Conservation (phyloP, 2,329 filamentous ascomycete genomes). For the Phyllosticta citrichinensis region DNA sequence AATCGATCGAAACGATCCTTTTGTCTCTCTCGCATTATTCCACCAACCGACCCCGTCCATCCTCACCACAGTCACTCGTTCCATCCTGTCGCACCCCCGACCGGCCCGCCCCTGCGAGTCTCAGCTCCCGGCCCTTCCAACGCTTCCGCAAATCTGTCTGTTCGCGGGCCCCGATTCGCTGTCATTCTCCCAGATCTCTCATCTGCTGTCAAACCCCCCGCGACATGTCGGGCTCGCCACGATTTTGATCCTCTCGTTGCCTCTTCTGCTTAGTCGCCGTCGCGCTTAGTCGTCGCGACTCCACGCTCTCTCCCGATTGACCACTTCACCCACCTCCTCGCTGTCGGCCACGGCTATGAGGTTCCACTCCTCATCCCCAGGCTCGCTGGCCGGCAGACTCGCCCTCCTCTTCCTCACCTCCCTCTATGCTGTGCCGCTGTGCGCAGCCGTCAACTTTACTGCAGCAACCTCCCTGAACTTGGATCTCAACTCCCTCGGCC, state of each 20-base stretch:
- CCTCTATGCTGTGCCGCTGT: slow-evolving; percentile 15
- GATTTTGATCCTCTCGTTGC: slow-evolving; percentile 11
- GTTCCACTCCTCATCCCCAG: slow-evolving; percentile 27
- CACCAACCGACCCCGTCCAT: neutral
- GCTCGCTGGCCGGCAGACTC: slow-evolving; percentile 27
- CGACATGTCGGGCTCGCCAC: slow-evolving; percentile 10
- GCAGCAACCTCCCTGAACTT: slow-evolving; percentile 60
- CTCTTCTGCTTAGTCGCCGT: slow-evolving; percentile 1
- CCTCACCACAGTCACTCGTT: slow-evolving; percentile 28
- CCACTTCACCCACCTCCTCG: slow-evolving; percentile 1
- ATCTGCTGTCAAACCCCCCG: neutral
- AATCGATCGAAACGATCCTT: slow-evolving; percentile 11
- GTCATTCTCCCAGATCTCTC: slow-evolving; percentile 6
- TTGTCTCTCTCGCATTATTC: slow-evolving; percentile 11
- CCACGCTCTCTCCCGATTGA: slow-evolving; percentile 11
- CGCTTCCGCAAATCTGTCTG: slow-evolving; percentile 12
- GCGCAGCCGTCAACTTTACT: slow-evolving; percentile 42
- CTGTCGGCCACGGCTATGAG: slow-evolving; percentile 24
- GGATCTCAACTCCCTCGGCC: slow-evolving; percentile 67
- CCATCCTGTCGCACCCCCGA: slow-evolving; percentile 13
- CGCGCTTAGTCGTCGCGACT: slow-evolving; percentile 17
- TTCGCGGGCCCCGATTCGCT: slow-evolving; percentile 10
- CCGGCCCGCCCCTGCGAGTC: slow-evolving; percentile 12
- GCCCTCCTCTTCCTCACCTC: slow-evolving; percentile 22
- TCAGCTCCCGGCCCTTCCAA: neutral